A percentile compares a stretch with the other conserved stretches of the same genome.
phyloP scores from a whole-genome alignment of 495 filamentous ascomycete genomes.

The Staphylotrichum longicolle region DNA sequence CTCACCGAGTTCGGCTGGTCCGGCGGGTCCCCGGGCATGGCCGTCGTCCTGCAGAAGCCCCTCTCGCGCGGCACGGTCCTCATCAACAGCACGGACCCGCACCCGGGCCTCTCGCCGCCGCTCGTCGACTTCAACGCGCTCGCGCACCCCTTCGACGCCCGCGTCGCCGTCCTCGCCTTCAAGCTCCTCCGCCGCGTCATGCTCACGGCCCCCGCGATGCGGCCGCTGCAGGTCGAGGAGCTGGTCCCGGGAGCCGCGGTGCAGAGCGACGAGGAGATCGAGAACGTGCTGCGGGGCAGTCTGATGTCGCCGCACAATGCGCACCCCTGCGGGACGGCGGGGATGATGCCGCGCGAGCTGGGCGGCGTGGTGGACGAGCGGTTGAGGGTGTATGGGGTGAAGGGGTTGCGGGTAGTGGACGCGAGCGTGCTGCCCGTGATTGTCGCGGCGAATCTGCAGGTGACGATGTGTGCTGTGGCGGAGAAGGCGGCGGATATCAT shows the following conservation, averaged over 20 bases:
- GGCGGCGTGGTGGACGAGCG: conserved; percentile 50
- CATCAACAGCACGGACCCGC: conserved; percentile 36
- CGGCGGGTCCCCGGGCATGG: conserved; percentile 27
- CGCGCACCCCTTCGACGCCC: conserved; percentile 34
- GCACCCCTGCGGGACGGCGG: conserved; percentile 40
- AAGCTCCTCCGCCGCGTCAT: conserved; percentile 29
- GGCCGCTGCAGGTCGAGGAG: conserved; percentile 35
- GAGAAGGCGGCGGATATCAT: conserved; percentile 25
- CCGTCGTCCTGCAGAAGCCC: conserved; percentile 24
- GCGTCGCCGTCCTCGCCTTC: conserved; percentile 24
- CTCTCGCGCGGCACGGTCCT: conserved; percentile 41
- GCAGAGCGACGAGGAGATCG: background rate
- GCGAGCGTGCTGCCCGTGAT: conserved; percentile 36
- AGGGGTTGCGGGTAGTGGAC: conserved; percentile 41
- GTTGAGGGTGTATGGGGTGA: conserved; percentile 54
- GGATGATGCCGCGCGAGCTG: conserved; percentile 41
- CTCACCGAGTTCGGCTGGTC: conserved; percentile 31
- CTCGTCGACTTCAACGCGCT: conserved; percentile 32
- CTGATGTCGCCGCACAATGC: conserved; percentile 18
- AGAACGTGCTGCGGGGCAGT: conserved; percentile 19
- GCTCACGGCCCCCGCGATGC: conserved; percentile 35
- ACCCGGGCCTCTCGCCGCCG: conserved; percentile 21
- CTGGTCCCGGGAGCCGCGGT: conserved; percentile 16
- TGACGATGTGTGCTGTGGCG: conserved; percentile 39
- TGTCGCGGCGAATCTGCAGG: conserved; percentile 31